Base-by-base conservation (phyloP, 2,329 filamentous ascomycete species). In the Aspergillus pseudoterreus region DNA sequence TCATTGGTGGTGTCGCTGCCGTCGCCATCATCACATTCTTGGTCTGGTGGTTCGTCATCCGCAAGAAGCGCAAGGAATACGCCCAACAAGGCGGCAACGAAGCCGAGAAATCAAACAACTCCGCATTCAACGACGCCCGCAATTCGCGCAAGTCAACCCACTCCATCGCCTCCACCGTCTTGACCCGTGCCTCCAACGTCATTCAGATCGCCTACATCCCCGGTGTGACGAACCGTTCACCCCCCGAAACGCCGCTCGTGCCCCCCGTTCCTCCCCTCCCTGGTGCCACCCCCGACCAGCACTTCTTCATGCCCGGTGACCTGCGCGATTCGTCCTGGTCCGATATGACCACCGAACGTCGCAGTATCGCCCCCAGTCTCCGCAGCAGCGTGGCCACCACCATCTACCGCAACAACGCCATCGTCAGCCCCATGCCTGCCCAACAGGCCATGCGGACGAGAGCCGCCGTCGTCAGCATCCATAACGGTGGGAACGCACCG, bases 201-300 rank as follows among this genome's bases (percentile, higher is more conserved):
- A 99, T 99, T 64, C 94, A 97, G 74, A 99, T 99, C 72, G 94
- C 94, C 50, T 99, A 97, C 71, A 97, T 99, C 59, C 94, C 94
- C 12, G 94, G 94, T 54, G 92, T 97, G 63, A 96, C 90, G 54
- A 96, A 96, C 74, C 84, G 92, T 60, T 91, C 92, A 11, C 85
- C 86, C 6, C 88, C 89, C 4, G 86, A 87, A n/a, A 92, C 90
- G 0, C 89, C 90, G 3, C 81, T 92, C 46, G 88, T 95, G 4
- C 91, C 92, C n/a, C 92, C 92, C 0, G 92, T 99, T 4, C 94
- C 94, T 39, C 91, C 92, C 14, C 90, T 97, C 55, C 92, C 94
- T 43, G 84, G 78, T 47, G 75, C 77, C 41, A 75, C 76, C 53
- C 73, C 88, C 53, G 90, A 95, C 55, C 88, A 94, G 65, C 89